These are phyloP conservation scores for Kappamyces sp. DNA, from an alignment of 192 early-diverging fungal species.

Conservation along the genomic window DNA sequence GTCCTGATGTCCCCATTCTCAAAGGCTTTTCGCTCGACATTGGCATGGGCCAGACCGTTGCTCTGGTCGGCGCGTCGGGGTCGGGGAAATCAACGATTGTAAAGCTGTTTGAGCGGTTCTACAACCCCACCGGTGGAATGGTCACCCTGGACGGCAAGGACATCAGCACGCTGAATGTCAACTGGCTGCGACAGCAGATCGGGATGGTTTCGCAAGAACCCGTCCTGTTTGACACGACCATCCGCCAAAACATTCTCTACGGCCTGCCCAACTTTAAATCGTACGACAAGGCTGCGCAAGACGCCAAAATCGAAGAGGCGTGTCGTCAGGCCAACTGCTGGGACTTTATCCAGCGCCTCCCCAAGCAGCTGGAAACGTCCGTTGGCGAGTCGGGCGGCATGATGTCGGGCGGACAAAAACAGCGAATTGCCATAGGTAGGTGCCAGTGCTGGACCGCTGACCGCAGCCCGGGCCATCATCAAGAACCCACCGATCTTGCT, in stretches of 20 bases:
- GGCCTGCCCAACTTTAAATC: slow-evolving; percentile 50
- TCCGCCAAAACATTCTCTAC: slow-evolving; percentile 75
- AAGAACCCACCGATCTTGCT: slow-evolving; percentile 82
- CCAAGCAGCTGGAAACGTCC: slow-evolving; percentile 74
- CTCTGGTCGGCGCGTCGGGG: slow-evolving; percentile 78
- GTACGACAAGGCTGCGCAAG: slow-evolving; percentile 23
- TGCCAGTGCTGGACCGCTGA: no score
- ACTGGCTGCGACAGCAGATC: slow-evolving; percentile 78
- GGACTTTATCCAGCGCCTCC: slow-evolving; percentile 78
- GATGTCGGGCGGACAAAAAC: slow-evolving; percentile 88
- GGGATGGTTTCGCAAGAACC: slow-evolving; percentile 87
- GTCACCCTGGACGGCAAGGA: slow-evolving; percentile 72
- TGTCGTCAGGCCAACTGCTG: slow-evolving; percentile 65
- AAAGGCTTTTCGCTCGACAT: slow-evolving; percentile 49
- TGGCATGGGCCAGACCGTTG: slow-evolving; percentile 68
- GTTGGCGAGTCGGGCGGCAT: slow-evolving; percentile 71
- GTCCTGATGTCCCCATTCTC: slow-evolving; percentile 55
- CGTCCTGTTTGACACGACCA: slow-evolving; percentile 72
- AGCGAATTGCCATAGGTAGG: slow-evolving; percentile 84
- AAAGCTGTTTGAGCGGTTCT: slow-evolving; percentile 80
- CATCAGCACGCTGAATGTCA: slow-evolving; percentile 69
- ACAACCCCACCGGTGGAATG: slow-evolving; percentile 48
- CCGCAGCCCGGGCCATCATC: slow-evolving; percentile 71
- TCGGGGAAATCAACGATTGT: slow-evolving; percentile 80
- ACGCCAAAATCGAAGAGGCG: slow-evolving; percentile 32